Evolutionary conservation across 2,329 filamentous ascomycete species (phyloP), one percentile per base, ranked within the genome.

Genomic region (Colletotrichum destructivum): DNA sequence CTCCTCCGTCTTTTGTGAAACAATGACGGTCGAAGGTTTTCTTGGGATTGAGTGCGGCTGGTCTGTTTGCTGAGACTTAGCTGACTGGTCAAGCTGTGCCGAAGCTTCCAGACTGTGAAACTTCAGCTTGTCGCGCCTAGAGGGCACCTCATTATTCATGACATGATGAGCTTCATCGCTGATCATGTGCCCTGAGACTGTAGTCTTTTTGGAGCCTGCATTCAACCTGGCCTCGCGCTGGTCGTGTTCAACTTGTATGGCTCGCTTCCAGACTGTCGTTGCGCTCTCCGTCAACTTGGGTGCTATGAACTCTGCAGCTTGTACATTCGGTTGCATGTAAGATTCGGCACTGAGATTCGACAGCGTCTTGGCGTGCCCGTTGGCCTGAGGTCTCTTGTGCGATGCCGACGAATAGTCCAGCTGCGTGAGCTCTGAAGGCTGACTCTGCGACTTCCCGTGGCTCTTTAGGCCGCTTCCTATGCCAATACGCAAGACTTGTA

Each of bases 241-340:
- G n/a, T 71, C 57, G 7, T 65, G 75, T 62, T 79, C 78, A 9
- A 75, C 74, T 66, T 74, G 68, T 21, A 79, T 72, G 6, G 76
- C 78, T 2, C 77, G 75, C 47, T 78, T 74, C 79, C 77, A 79
- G 15, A 80, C 31, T 26, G 73, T 70, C 35, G 75, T 78, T n/a
- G 77, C 73, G 47, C 75, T 78, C 51, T 77, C 75, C 5, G 74
- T 51, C 12, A 66, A 71, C 38, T 66, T 66, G 11, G 76, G 66
- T 15, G 69, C 72, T 47, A 31, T 35, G 38, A 63, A 60, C 46
- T 72, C 72, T 4, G 35, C 31, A 35, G 47, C 18, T 15, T 18
- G 16, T 15, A 49, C 55, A 35, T 38, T 26, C 4, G 61, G 35
- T 9, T 70, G 60, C 60, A 56, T 47, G 65, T 74, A 57, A n/a